Conservation (phyloP, 805 yeast species). For the Ogataea henricii region DNA sequence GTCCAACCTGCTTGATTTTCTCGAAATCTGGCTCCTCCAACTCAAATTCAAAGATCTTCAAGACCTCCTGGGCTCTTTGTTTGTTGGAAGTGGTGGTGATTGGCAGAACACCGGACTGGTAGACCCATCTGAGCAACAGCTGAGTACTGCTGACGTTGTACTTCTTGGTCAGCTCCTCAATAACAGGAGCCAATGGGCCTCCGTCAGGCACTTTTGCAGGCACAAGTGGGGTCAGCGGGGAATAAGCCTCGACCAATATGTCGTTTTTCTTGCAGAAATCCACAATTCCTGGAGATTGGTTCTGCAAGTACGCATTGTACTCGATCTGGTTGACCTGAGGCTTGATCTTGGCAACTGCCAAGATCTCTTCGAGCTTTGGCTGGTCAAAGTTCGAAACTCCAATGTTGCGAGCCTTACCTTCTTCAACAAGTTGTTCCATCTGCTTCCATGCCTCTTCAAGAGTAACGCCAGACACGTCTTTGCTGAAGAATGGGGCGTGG, state of each 20-base stretch:
- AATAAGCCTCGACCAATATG: conserved; percentile 62
- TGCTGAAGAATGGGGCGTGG: conserved; percentile 56
- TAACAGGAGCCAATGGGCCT: conserved; percentile 41
- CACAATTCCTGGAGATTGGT: conserved; percentile 58
- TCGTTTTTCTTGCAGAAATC: conserved; percentile 51
- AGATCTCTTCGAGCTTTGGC: conserved; percentile 44
- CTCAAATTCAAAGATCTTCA: conserved; percentile 56
- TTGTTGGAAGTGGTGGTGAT: conserved; percentile 68
- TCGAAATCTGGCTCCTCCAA: conserved; percentile 53
- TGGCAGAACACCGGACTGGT: conserved; percentile 65
- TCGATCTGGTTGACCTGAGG: conserved; percentile 74
- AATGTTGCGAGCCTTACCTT: conserved; percentile 49
- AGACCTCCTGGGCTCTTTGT: conserved; percentile 57
- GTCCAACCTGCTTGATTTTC: conserved; percentile 45
- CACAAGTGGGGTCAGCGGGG: conserved; percentile 68
- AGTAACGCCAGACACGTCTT: conserved; percentile 45
- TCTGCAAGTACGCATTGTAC: conserved; percentile 63
- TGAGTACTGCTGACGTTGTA: conserved; percentile 64
- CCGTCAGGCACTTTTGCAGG: conserved; percentile 37
- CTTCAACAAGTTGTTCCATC: conserved; percentile 43
- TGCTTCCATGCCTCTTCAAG: conserved; percentile 54
- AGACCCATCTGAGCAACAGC: conserved; percentile 69
- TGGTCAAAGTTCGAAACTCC: conserved; percentile 65
- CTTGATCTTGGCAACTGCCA: conserved; percentile 43
- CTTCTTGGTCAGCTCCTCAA: conserved; percentile 50